Percentiles rank a stretch among this genome's conserved stretches.
phyloP scores from a whole-genome alignment of 345 rosid species.

The Aethionema arabicum region DNA sequence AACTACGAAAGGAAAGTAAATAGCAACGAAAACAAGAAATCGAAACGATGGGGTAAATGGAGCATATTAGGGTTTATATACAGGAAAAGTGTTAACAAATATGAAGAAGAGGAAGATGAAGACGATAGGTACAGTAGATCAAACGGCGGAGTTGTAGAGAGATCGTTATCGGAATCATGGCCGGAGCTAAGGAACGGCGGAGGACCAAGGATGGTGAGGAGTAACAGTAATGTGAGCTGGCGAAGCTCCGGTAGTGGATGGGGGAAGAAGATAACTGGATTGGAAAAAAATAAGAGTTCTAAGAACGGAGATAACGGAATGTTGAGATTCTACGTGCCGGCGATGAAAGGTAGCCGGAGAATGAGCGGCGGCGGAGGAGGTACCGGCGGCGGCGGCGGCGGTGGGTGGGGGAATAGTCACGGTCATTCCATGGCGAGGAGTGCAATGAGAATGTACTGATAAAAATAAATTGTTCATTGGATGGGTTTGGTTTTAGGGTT shows the following conservation, averaged over 20 bases:
- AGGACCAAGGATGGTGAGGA: conserved; percentile 70
- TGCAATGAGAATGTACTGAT: conserved; percentile 80
- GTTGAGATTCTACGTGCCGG: conserved; percentile 75
- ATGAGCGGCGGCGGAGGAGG: conserved; percentile 35
- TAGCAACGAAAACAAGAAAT: conserved; percentile 59
- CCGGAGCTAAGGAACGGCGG: conserved; percentile 67
- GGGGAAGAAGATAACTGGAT: conserved; percentile 50
- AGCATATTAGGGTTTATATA: conserved; percentile 85
- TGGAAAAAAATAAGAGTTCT: conserved; percentile 82
- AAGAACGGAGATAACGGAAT: conserved; percentile 70
- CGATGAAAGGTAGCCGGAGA: conserved; percentile 60
- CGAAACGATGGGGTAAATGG: conserved; percentile 86
- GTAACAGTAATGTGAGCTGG: conserved; percentile 97
- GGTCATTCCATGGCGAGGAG: conserved; percentile 92
- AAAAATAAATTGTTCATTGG: conserved; percentile 31
- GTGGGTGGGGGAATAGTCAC: conserved; percentile 59
- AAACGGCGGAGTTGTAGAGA: conserved; percentile 68
- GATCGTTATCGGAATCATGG: conserved; percentile 96
- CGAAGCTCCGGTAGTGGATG: conserved; percentile 64
- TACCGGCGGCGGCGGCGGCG: conserved; percentile 1
- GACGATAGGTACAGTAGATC: conserved; percentile 71
- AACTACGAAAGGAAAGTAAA: conserved; percentile 40
- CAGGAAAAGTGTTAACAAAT: conserved; percentile 69
- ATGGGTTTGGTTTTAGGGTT: conserved; percentile 27
- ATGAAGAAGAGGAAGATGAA: conserved; percentile 86